Conservation (phyloP, 768 basidiomycete species). For the Xerocomellus amylosporus region DNA sequence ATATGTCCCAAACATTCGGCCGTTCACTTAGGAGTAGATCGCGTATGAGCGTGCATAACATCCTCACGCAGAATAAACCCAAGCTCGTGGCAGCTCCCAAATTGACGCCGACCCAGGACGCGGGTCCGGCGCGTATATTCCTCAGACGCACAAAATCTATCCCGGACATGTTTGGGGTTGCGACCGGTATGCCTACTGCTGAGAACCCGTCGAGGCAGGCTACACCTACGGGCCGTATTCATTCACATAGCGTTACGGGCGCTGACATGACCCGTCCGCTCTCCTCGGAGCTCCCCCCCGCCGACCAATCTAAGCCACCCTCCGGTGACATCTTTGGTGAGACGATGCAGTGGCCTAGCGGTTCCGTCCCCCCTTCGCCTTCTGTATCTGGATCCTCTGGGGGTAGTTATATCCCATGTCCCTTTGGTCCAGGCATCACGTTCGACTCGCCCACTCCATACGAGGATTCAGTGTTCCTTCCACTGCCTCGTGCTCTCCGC, state of each 20-base stretch:
- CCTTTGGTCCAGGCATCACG: conserved; percentile 61
- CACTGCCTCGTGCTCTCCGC: conserved; percentile 57
- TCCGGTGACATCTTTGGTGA: conserved; percentile 58
- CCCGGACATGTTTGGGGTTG: conserved; percentile 47
- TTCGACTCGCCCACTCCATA: conserved; percentile 59
- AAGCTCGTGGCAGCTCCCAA: conserved; percentile 31
- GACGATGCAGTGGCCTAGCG: conserved; percentile 57
- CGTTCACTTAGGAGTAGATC: conserved; percentile 50
- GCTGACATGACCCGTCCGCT: conserved; percentile 54
- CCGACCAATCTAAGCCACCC: conserved; percentile 28
- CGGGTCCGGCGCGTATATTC: conserved; percentile 43
- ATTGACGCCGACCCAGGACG: conserved; percentile 32
- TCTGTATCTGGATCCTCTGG: conserved; percentile 20
- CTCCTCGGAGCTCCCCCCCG: conserved; percentile 20
- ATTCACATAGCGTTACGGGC: conserved; percentile 78
- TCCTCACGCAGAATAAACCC: conserved; percentile 50
- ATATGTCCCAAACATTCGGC: conserved; percentile 36
- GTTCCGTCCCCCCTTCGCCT: conserved; percentile 37
- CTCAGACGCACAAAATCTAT: conserved; percentile 75
- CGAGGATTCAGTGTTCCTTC: conserved; percentile 41
- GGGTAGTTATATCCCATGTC: conserved; percentile 40
- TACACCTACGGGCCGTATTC: conserved; percentile 51
- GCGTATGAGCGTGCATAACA: conserved; percentile 66
- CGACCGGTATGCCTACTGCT: conserved; percentile 27
- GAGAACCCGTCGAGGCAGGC: conserved; percentile 32